Evolutionary conservation across 1,284 basidiomycete species (phyloP).

Genomic region (Sparassis latifolia): DNA sequence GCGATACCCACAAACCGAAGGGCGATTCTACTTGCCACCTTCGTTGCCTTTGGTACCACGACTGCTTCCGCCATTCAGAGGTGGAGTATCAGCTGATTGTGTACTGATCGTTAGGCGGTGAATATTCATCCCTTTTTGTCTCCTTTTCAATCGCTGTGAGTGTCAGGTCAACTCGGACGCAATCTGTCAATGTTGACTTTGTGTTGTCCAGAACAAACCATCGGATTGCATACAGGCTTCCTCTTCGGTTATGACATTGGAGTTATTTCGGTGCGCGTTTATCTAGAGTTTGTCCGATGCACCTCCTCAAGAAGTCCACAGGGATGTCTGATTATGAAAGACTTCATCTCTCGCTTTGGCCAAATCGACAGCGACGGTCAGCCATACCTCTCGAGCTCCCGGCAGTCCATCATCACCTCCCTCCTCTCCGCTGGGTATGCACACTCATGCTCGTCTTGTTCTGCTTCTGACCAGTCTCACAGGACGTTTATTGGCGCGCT

Average conservation of each 20-base stretch:
- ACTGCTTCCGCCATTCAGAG: no score
- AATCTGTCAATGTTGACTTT: no score
- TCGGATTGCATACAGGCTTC: slow-evolving; percentile 30
- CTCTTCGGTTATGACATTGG: slow-evolving; percentile 69
- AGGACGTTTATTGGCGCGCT: slow-evolving; percentile 70
- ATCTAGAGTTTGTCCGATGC: neutral
- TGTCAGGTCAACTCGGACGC: no score
- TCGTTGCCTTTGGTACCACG: slow-evolving; percentile 42
- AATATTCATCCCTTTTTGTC: no score
- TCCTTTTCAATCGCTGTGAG: no score
- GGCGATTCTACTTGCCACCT: slow-evolving; percentile 55
- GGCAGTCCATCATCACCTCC: slow-evolving; percentile 75
- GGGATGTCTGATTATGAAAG: slow-evolving; percentile 78
- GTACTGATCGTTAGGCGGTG: no score
- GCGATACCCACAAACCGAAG: slow-evolving; percentile 49
- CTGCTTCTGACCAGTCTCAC: neutral
- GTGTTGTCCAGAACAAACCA: no score
- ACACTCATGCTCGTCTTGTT: neutral
- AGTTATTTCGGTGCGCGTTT: slow-evolving; percentile 46
- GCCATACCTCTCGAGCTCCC: slow-evolving; percentile 44
- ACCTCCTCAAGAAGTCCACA: slow-evolving; percentile 19
- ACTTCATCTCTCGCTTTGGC: slow-evolving; percentile 69
- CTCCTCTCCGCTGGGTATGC: slow-evolving; percentile 69
- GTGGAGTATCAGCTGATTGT: no score
- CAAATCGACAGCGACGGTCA: slow-evolving; percentile 42